phyloP scores from a whole-genome alignment of 768 basidiomycete genomes.

The Gymnopilus junonius region DNA sequence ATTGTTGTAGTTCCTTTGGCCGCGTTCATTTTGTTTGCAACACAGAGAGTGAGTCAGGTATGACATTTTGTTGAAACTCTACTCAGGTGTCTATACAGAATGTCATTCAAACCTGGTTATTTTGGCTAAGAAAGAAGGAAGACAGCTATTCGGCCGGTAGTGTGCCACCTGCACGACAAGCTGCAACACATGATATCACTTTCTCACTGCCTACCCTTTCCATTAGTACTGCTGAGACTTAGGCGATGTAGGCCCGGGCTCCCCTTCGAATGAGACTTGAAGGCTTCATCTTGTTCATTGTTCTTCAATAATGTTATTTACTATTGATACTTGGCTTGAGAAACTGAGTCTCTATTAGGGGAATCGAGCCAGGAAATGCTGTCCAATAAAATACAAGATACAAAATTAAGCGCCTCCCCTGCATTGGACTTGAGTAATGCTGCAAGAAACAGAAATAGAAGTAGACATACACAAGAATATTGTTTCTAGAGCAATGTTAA shows the following conservation, averaged over 20 bases:
- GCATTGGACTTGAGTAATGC: slow-evolving; percentile 30
- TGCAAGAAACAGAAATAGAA: neutral
- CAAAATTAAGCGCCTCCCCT: slow-evolving; percentile 75
- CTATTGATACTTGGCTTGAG: neutral
- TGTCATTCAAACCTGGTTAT: slow-evolving; percentile 39
- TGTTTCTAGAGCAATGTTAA: slow-evolving; percentile 68
- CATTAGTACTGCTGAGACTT: neutral
- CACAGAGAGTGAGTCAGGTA: slow-evolving; percentile 43
- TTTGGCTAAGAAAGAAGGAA: slow-evolving; percentile 25
- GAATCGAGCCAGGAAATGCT: slow-evolving; percentile 11
- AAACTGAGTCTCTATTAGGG: neutral
- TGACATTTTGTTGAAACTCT: neutral
- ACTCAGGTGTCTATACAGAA: slow-evolving; percentile 34
- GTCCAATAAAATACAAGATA: slow-evolving; percentile 29
- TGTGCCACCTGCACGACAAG: neutral
- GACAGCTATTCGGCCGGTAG: slow-evolving; percentile 6
- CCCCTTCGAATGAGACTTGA: neutral
- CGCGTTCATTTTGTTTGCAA: slow-evolving; percentile 52
- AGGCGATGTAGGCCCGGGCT: neutral
- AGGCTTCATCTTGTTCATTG: neutral
- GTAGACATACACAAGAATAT: slow-evolving; percentile 90
- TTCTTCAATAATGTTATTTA: neutral
- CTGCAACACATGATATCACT: neutral
- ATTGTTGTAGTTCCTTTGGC: slow-evolving; percentile 49
- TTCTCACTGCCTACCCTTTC: neutral